These are phyloP conservation scores for Kwoniella shivajii DNA, from an alignment of 1,284 basidiomycete species.

Conservation along the genomic window DNA sequence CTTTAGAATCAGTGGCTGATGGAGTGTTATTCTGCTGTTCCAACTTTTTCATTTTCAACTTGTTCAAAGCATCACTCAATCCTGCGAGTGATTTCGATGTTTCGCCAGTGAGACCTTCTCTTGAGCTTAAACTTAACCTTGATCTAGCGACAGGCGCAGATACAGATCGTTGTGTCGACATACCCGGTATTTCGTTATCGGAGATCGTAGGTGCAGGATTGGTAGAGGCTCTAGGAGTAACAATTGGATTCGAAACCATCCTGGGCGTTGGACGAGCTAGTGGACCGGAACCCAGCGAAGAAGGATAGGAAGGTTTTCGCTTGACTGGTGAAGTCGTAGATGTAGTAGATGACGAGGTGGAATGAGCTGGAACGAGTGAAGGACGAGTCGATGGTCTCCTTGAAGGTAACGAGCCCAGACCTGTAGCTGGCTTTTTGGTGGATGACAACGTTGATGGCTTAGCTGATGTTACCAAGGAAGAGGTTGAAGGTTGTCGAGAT, in stretches of 20 bases:
- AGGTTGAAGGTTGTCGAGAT: background rate
- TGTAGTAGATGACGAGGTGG: background rate
- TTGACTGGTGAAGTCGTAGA: slow-evolving; percentile 5
- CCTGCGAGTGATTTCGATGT: slow-evolving; percentile 42
- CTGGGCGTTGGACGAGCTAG: slow-evolving; percentile 34
- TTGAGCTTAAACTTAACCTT: slow-evolving; percentile 23
- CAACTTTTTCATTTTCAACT: slow-evolving; percentile 36
- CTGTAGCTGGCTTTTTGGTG: slow-evolving; percentile 4
- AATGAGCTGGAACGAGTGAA: background rate
- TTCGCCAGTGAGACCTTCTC: slow-evolving; percentile 41
- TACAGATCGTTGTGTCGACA: slow-evolving; percentile 4
- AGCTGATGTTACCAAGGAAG: background rate
- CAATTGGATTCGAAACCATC: slow-evolving; percentile 46
- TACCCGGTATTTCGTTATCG: background rate
- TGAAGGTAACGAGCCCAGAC: slow-evolving; percentile 14
- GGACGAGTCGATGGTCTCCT: slow-evolving; percentile 22
- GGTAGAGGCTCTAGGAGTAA: slow-evolving; percentile 19
- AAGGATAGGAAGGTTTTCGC: slow-evolving; percentile 47
- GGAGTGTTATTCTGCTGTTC: background rate
- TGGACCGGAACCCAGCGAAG: slow-evolving; percentile 44
- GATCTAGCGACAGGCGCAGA: slow-evolving; percentile 1
- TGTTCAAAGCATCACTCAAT: slow-evolving; percentile 45
- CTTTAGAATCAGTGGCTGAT: background rate
- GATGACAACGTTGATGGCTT: background rate
- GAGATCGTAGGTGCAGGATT: slow-evolving; percentile 4